A percentile compares a stretch with the other conserved stretches of the same genome.
phyloP scores from a whole-genome alignment of 1,284 basidiomycete species.

The Malassezia equina region DNA sequence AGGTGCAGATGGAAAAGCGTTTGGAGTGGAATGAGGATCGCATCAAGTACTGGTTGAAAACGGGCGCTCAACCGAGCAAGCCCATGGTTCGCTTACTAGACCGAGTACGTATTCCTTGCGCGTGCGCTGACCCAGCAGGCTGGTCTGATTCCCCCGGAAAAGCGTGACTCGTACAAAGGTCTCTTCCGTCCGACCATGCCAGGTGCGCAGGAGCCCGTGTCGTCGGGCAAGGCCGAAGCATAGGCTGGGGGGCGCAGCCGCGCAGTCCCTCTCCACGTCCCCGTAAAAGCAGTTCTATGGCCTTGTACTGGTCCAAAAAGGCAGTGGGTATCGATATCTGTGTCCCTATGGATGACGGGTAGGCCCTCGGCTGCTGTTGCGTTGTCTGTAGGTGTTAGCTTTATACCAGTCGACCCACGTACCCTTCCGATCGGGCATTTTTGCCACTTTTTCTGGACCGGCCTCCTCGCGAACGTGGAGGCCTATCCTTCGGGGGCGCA shows the following conservation, averaged over 20 bases:
- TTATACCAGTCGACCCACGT: constrained; percentile 5
- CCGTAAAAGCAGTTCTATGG: neutral
- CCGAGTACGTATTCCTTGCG: constrained; percentile 56
- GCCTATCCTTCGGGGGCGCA: neutral
- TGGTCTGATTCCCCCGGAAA: constrained; percentile 15
- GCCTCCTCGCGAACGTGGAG: neutral
- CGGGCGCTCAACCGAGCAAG: constrained; percentile 73
- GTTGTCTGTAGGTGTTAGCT: constrained; percentile 8
- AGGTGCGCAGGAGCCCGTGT: neutral
- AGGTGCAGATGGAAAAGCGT: constrained; percentile 55
- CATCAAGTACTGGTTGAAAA: constrained; percentile 76
- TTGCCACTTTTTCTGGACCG: neutral
- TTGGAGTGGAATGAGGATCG: constrained; percentile 81
- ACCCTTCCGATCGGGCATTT: neutral
- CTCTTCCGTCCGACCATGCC: neutral
- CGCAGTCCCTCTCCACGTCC: neutral
- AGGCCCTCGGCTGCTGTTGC: neutral
- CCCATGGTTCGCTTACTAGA: constrained; percentile 68
- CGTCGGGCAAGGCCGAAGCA: neutral
- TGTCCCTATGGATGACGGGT: neutral
- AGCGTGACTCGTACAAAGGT: constrained; percentile 3
- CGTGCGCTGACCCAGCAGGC: constrained; percentile 4
- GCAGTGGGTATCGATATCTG: neutral
- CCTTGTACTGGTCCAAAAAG: neutral
- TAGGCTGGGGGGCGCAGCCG: neutral